Evolutionary conservation across 371 early-diverging fungal genomes (phyloP).

Genomic region (Dinochytrium kinnereticum): DNA sequence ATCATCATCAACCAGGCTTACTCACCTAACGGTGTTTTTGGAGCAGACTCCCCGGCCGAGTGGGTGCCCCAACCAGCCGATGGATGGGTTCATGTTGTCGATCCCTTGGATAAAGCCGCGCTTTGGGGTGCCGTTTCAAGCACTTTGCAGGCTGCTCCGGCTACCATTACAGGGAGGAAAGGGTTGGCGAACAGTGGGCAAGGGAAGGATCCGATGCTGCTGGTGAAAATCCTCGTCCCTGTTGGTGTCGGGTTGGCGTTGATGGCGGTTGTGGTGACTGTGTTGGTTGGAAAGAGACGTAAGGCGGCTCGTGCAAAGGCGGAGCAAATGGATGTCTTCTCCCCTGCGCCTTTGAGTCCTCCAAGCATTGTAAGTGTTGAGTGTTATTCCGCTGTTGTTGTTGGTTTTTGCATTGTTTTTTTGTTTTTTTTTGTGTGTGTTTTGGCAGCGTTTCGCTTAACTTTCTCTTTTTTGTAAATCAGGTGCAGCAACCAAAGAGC

Average conservation of each 20-base stretch:
- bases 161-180: too few relatives aligned
- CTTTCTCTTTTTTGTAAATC: too few relatives aligned
- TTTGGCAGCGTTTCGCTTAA: too few relatives aligned
- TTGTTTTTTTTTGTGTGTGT: too few relatives aligned
- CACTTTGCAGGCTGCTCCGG: not conserved
- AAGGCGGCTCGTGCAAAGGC: too few relatives aligned
- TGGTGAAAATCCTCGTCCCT: not conserved
- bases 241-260: not conserved
- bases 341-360: too few relatives aligned
- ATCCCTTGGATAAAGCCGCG: not conserved
- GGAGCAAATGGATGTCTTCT: too few relatives aligned
- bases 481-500: too few relatives aligned
- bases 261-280: not conserved
- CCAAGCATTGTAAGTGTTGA: too few relatives aligned
- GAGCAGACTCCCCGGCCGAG: not conserved
- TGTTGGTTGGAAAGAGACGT: too few relatives aligned
- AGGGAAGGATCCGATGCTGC: not conserved
- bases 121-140: not conserved
- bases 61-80: constrained; percentile 3
- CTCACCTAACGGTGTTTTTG: not conserved
- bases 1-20: not conserved
- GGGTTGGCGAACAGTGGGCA: not conserved
- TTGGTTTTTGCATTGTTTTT: too few relatives aligned
- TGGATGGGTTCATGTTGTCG: not conserved
- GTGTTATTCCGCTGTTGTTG: too few relatives aligned